phyloP scores from a whole-genome alignment of 2,329 filamentous ascomycete genomes.

The Alternaria sp. region DNA sequence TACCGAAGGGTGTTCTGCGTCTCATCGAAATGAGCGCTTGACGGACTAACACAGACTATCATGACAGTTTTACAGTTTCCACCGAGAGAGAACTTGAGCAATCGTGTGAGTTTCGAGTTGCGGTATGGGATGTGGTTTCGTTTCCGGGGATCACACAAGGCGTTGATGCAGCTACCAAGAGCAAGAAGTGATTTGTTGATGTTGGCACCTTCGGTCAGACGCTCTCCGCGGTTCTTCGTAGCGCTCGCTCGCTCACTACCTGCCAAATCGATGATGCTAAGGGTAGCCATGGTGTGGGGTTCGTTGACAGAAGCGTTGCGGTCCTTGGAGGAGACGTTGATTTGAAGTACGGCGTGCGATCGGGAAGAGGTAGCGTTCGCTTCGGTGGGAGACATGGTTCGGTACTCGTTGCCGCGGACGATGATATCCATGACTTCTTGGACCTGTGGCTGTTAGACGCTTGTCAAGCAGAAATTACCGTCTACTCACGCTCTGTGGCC shows the following conservation, averaged over 20 bases:
- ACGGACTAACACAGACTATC: slow-evolving; percentile 98
- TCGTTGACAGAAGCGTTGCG: slow-evolving; percentile 91
- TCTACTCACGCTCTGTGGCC: slow-evolving; percentile 76
- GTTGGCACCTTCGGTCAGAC: slow-evolving; percentile 92
- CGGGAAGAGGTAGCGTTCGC: slow-evolving; percentile 97
- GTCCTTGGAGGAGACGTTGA: slow-evolving; percentile 94
- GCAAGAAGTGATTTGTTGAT: slow-evolving; percentile 99
- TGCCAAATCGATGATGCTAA: slow-evolving; percentile 97
- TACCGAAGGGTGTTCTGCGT: slow-evolving; percentile 98
- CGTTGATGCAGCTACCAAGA: slow-evolving; percentile 96
- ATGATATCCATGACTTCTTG: slow-evolving; percentile 99
- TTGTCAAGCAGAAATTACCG: neutral
- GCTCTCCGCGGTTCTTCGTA: slow-evolving; percentile 93
- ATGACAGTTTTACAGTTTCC: slow-evolving; percentile 99
- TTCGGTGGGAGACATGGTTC: slow-evolving; percentile 95
- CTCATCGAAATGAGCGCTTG: slow-evolving; percentile 95
- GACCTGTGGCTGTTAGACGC: slow-evolving; percentile 49
- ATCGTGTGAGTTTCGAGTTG: slow-evolving; percentile 94
- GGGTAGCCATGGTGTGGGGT: slow-evolving; percentile 95
- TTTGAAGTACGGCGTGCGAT: slow-evolving; percentile 95
- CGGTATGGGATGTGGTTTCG: slow-evolving; percentile 95
- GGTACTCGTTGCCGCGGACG: slow-evolving; percentile 89
- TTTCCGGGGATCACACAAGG: slow-evolving; percentile 90
- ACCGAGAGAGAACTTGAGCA: slow-evolving; percentile 95
- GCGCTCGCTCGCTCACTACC: slow-evolving; percentile 95